Percentiles rank a stretch among this genome's conserved stretches.
Conservation (phyloP, 192 early-diverging fungal genomes). For the Umbelopsis vinacea region DNA sequence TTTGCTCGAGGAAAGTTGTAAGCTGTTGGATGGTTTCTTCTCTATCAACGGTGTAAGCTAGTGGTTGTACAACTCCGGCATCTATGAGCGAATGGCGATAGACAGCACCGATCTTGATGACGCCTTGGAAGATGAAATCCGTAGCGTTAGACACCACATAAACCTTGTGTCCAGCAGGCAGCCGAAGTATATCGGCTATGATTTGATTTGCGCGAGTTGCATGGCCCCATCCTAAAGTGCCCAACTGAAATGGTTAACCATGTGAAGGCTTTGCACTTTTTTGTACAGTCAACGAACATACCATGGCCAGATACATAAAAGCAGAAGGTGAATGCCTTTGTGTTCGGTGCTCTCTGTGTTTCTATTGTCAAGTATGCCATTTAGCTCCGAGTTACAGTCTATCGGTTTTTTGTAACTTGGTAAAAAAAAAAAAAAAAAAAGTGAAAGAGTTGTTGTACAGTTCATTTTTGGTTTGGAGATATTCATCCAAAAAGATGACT, state of each 20-base stretch:
- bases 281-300: conserved; percentile 28
- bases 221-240: conserved; percentile 60
- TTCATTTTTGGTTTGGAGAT: neutral
- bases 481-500: conserved; percentile 1
- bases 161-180: conserved; percentile 49
- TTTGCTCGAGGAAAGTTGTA: conserved; percentile 46
- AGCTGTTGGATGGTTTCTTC: conserved; percentile 57
- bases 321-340: conserved; percentile 51
- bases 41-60: conserved; percentile 64
- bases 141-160: conserved; percentile 61
- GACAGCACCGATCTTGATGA: conserved; percentile 50
- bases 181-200: conserved; percentile 50
- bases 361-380: conserved; percentile 31
- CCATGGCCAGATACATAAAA: conserved; percentile 65
- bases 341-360: conserved; percentile 14
- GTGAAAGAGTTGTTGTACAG: too few relatives aligned
- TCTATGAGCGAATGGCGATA: conserved; percentile 64
- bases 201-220: conserved; percentile 63
- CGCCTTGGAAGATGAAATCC: conserved; percentile 60
- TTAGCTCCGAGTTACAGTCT: neutral
- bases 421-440: conserved; percentile 1
- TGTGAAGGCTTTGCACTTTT: neutral
- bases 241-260: neutral
- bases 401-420: neutral
- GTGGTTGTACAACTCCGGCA: conserved; percentile 63